Conservation (phyloP, 1,284 basidiomycete species). For the Cryptococcus neoformans region DNA sequence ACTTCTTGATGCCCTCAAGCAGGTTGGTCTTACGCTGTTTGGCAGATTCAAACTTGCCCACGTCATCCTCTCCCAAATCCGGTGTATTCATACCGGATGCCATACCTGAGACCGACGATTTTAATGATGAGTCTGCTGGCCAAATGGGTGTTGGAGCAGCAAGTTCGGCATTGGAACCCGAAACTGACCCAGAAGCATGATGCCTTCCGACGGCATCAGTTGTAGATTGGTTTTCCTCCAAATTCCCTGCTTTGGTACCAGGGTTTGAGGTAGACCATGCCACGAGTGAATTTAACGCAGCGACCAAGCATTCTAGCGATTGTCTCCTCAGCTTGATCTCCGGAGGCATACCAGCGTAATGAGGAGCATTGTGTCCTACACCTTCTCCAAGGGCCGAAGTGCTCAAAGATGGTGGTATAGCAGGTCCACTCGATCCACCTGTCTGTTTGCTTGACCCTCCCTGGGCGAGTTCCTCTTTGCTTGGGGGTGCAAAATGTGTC, state of each 20-base stretch:
- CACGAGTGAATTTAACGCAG: conserved; percentile 81
- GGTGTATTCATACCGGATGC: conserved; percentile 59
- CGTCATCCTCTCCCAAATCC: conserved; percentile 74
- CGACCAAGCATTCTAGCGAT: conserved; percentile 82
- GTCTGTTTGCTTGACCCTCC: conserved; percentile 44
- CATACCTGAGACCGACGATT: conserved; percentile 16
- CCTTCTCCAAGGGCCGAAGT: conserved; percentile 59
- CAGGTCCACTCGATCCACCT: conserved; percentile 39
- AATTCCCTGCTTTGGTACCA: background rate
- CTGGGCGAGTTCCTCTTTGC: conserved; percentile 44
- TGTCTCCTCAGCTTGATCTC: conserved; percentile 83
- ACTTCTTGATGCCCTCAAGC: conserved; percentile 93
- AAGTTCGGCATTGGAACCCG: conserved; percentile 38
- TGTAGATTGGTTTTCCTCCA: conserved; percentile 8
- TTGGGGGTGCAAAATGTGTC: conserved; percentile 59
- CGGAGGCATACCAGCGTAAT: conserved; percentile 64
- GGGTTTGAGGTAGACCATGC: conserved; percentile 67
- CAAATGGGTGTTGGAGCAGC: conserved; percentile 28
- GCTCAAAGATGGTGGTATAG: conserved; percentile 61
- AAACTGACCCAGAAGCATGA: conserved; percentile 11
- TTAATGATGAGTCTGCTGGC: conserved; percentile 16
- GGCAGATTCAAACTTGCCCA: conserved; percentile 88
- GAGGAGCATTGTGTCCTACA: conserved; percentile 40
- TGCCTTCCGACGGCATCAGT: conserved; percentile 26
- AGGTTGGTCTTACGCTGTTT: conserved; percentile 96